These are phyloP conservation scores for Ustilago tritici DNA, from an alignment of 1,284 basidiomycete species.

Conservation along the genomic window DNA sequence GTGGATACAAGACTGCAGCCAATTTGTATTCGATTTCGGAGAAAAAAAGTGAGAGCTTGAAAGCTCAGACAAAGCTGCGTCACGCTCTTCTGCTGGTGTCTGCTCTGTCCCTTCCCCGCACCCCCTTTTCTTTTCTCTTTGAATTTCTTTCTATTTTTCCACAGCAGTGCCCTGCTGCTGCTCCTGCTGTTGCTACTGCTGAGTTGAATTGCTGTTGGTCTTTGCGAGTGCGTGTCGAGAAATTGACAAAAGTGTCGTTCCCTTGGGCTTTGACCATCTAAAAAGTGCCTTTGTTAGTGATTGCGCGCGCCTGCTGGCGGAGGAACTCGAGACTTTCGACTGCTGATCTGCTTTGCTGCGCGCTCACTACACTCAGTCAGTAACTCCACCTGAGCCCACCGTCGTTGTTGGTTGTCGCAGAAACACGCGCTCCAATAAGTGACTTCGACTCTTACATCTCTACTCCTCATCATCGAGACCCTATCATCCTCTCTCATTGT, in stretches of 20 bases:
- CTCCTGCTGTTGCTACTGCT: neutral
- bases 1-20: constrained; percentile 11
- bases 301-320: constrained; percentile 6
- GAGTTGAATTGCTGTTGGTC: constrained; percentile 1
- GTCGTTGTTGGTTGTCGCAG: neutral
- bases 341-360: constrained; percentile 10
- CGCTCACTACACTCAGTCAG: constrained; percentile 1
- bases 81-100: neutral
- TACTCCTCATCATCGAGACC: neutral
- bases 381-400: constrained; percentile 11
- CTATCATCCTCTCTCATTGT: constrained; percentile 1
- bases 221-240: constrained; percentile 3
- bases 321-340: neutral
- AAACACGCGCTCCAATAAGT: constrained; percentile 1
- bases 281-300: neutral
- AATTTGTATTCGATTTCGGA: constrained; percentile 9
- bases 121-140: constrained; percentile 2
- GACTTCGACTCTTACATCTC: neutral
- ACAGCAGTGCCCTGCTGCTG: neutral
- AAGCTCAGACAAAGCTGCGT: constrained; percentile 1
- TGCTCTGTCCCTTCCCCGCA: constrained; percentile 11
- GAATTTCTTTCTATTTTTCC: neutral
- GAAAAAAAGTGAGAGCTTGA: neutral
- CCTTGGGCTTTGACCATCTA: constrained; percentile 13
- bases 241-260: neutral